Evolutionary conservation across 2,329 filamentous ascomycete genomes (phyloP), one percentile per base, ranked within the genome.

Genomic region (Venturia effusa): DNA sequence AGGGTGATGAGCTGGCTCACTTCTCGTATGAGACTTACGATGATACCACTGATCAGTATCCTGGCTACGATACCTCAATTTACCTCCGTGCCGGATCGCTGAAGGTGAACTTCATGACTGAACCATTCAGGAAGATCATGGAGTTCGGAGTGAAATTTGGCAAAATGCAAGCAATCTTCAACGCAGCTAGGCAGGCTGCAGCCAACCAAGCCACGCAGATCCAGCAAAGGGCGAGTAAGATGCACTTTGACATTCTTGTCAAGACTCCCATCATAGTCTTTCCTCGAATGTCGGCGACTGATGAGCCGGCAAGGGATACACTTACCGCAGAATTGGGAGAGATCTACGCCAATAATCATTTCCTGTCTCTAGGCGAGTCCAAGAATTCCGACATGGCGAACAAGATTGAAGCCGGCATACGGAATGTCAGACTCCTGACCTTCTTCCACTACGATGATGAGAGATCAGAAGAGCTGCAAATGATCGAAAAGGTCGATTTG

Each of bases 111-210:
- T 99, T 99, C 73, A 78, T 97, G 4, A 93, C 97, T 66, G 95
- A 99, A 74, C 94, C 94, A 0, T 97, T 97, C 80, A 86, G 94
- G 62, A 97, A 97, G 77, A 97, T 99, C 67, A 90, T 99, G 75
- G 90, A 95, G 68, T 99, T 99, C 75, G 81, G 96, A 54, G 92
- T 99, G 74, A 99, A 99, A 71, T 99, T 99, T 74, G 94, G 95
- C 66, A 96, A 96, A 76, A 99, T 99, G 94, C 94, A 99, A 75
- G 93, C 94, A 27, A 89, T 99, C 62, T 99, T 96, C 80, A 99
- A 99, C 72, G 93, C 94, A 51, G 94, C 95, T 15, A 86, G 95
- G 40, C 91, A 96, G 75, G 95, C 93, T 45, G 94, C 95, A 2
- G 90, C 94, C 45, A 93, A 90, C 66, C 92, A 97, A 74, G 95